These are phyloP conservation scores for Trichoderma sp. DNA, from an alignment of 2,329 filamentous ascomycete species.

Conservation along the genomic window DNA sequence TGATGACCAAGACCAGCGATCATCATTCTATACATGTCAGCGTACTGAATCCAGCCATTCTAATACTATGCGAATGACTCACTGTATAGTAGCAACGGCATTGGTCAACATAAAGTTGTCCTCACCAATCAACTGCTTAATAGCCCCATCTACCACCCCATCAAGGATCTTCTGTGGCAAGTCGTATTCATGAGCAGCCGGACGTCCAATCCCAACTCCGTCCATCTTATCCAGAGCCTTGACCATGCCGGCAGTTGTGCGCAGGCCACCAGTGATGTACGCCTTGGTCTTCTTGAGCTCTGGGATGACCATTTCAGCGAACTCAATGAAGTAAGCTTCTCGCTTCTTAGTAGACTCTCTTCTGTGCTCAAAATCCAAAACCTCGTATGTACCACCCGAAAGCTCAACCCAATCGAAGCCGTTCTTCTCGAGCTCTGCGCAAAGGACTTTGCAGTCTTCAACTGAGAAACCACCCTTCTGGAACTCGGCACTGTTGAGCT, in stretches of 20 bases:
- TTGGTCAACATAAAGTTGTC: constrained; percentile 45
- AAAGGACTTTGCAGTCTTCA: constrained; percentile 50
- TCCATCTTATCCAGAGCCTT: constrained; percentile 55
- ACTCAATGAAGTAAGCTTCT: constrained; percentile 60
- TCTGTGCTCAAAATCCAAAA: constrained; percentile 48
- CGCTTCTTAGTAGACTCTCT: constrained; percentile 53
- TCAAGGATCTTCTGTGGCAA: constrained; percentile 27
- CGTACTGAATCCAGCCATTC: not conserved
- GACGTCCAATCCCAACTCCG: constrained; percentile 54
- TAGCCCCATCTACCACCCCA: constrained; percentile 41
- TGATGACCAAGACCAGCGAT: constrained; percentile 39
- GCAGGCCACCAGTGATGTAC: constrained; percentile 59
- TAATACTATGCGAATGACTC: constrained; percentile 9
- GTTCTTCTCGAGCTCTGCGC: constrained; percentile 45
- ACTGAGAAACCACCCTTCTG: constrained; percentile 51
- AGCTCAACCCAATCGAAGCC: constrained; percentile 58
- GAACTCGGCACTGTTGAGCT: constrained; percentile 57
- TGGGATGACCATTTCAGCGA: constrained; percentile 51
- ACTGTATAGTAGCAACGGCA: constrained; percentile 34
- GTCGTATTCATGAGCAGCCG: constrained; percentile 29
- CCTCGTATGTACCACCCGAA: constrained; percentile 58
- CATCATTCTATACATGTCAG: constrained; percentile 26
- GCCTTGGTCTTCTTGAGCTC: constrained; percentile 48
- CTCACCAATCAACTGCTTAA: constrained; percentile 46
- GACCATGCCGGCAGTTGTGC: constrained; percentile 54